phyloP scores from a whole-genome alignment of 2,329 filamentous ascomycete genomes.

The Ilyonectria destructans region DNA sequence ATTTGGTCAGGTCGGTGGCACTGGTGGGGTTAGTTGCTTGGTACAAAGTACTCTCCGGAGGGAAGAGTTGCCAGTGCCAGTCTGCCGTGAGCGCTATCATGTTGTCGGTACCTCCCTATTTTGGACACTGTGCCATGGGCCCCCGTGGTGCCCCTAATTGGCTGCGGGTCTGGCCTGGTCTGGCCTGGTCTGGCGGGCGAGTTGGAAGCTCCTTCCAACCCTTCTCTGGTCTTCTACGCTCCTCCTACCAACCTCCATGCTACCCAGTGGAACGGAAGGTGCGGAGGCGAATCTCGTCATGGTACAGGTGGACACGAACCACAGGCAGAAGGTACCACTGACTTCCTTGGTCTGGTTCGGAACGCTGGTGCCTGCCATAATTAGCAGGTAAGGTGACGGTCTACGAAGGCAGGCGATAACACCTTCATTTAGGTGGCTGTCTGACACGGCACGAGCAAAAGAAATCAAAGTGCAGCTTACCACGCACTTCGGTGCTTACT shows the following conservation, averaged over 20 bases:
- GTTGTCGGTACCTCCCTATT: constrained; percentile 20
- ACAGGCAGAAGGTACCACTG: background rate
- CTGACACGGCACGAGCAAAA: background rate
- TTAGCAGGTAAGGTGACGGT: background rate
- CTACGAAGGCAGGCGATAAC: background rate
- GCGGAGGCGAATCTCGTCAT: constrained; percentile 20
- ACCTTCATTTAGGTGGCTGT: background rate
- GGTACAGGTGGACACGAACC: constrained; percentile 19
- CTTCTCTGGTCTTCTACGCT: constrained; percentile 14
- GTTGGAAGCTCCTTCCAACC: background rate
- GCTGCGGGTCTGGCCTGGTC: background rate
- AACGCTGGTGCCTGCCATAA: constrained; percentile 1
- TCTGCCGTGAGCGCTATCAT: constrained; percentile 11
- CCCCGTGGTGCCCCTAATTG: constrained; percentile 1
- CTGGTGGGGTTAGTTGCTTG: constrained; percentile 8
- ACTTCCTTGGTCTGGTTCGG: background rate
- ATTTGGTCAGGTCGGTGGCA: constrained; percentile 10
- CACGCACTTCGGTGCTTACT: background rate
- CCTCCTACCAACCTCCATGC: background rate
- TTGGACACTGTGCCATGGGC: constrained; percentile 24
- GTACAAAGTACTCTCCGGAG: constrained; percentile 1
- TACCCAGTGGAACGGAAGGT: constrained; percentile 13
- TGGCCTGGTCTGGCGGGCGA: background rate
- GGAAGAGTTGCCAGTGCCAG: background rate
- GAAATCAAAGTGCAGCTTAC: background rate